Percentiles rank a stretch among this genome's conserved stretches.
These are phyloP conservation scores for Apostasia ramifera DNA, from an alignment of 106 monocot genomes.

Conservation along the genomic window DNA sequence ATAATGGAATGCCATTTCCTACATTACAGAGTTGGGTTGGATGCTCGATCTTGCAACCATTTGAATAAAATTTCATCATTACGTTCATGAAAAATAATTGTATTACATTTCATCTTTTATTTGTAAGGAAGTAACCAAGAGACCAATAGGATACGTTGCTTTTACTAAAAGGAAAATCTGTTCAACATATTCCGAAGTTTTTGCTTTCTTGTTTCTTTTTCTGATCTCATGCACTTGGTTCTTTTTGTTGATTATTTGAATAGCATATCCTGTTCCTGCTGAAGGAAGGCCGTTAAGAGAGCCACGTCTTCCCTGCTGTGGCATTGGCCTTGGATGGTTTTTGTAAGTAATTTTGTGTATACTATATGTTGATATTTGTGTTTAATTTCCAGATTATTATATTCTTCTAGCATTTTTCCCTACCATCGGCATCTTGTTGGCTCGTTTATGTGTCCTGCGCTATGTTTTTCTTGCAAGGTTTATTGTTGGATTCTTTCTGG, in stretches of 20 bases:
- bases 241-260: neutral
- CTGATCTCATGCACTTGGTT: neutral
- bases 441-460: neutral
- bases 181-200: no score
- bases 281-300: slow-evolving; percentile 26
- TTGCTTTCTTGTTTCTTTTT: neutral
- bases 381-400: neutral
- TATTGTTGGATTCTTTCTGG: slow-evolving; percentile 76
- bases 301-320: slow-evolving; percentile 24
- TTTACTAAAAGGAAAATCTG: no score
- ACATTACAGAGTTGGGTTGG: no score
- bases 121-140: no score
- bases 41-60: no score
- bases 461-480: slow-evolving; percentile 39
- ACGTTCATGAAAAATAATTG: no score
- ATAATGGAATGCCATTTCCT: no score
- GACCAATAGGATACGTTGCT: no score
- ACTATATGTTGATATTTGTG: neutral
- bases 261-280: slow-evolving; percentile 16
- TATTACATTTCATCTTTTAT: no score
- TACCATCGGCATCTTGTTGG: neutral
- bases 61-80: no score
- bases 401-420: neutral
- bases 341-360: slow-evolving; percentile 12
- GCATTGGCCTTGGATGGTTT: slow-evolving; percentile 28